Conservation (phyloP, 2,329 filamentous ascomycete species). For the Aspergillus brasiliensis region DNA sequence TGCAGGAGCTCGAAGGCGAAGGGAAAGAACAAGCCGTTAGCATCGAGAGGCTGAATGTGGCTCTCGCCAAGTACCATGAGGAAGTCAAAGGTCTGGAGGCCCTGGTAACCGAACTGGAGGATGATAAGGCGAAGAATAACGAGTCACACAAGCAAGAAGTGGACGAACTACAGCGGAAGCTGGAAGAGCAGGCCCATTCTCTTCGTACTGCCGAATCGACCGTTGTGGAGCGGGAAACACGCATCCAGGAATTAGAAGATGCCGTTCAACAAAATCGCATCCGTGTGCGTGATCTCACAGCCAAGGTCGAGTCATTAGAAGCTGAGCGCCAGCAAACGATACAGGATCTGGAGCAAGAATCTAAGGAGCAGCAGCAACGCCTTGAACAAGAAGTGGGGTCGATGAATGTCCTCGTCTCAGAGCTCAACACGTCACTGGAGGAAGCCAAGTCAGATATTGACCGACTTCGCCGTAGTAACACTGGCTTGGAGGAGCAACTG, state of each 20-base stretch:
- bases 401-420: constrained; percentile 46
- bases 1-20: constrained; percentile 46
- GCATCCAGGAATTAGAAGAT: constrained; percentile 42
- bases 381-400: constrained; percentile 40
- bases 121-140: constrained; percentile 35
- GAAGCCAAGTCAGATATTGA: constrained; percentile 38
- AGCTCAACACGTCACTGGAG: constrained; percentile 44
- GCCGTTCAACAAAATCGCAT: constrained; percentile 38
- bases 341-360: constrained; percentile 26
- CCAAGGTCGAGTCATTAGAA: constrained; percentile 38
- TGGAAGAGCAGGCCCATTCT: constrained; percentile 36
- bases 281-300: constrained; percentile 36
- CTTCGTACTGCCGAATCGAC: constrained; percentile 38
- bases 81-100: constrained; percentile 48
- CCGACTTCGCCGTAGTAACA: constrained; percentile 38
- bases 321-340: constrained; percentile 30
- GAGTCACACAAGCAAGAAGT: constrained; percentile 33
- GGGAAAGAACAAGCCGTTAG: constrained; percentile 43
- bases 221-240: constrained; percentile 35
- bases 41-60: constrained; percentile 44
- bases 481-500: constrained; percentile 41
- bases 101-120: constrained; percentile 45
- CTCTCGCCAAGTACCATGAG: constrained; percentile 47
- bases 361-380: constrained; percentile 25
- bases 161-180: constrained; percentile 36